Conservation (phyloP, 2,329 filamentous ascomycete genomes). For the Ophiostoma pallidulum region DNA sequence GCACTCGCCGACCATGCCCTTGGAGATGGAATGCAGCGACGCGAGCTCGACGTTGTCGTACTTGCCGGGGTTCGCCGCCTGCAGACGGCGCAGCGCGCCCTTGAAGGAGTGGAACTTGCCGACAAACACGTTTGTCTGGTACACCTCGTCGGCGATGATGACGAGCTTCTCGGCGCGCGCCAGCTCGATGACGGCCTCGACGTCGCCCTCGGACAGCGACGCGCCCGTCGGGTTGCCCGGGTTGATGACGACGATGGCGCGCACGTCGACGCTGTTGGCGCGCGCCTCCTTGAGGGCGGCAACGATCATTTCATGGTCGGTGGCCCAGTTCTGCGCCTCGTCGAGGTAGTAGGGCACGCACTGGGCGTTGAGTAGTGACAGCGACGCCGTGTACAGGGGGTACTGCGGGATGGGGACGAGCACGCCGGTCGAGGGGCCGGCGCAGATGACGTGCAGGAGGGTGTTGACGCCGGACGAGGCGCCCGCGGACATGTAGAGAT, state of each 20-base stretch:
- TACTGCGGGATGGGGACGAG: conserved; percentile 97
- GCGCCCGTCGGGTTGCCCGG: conserved; percentile 95
- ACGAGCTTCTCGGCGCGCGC: conserved; percentile 79
- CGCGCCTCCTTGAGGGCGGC: conserved; percentile 64
- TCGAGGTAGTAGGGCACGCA: conserved; percentile 93
- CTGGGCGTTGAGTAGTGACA: conserved; percentile 73
- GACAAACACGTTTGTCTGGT: conserved; percentile 96
- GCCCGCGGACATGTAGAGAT: conserved; percentile 85
- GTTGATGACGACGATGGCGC: conserved; percentile 95
- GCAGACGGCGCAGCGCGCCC: conserved; percentile 70
- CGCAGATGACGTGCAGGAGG: conserved; percentile 80
- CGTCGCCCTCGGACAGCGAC: conserved; percentile 67
- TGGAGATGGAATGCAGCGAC: conserved; percentile 86
- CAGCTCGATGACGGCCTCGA: conserved; percentile 77
- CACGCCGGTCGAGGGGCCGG: conserved; percentile 65
- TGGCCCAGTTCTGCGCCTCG: conserved; percentile 79
- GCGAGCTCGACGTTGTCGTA: conserved; percentile 84
- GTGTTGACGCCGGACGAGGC: conserved; percentile 94
- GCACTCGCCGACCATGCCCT: conserved; percentile 98
- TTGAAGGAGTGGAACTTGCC: conserved; percentile 97
- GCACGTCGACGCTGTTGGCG: conserved; percentile 71
- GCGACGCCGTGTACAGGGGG: conserved; percentile 89
- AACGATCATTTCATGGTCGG: conserved; percentile 70
- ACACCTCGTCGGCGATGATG: conserved; percentile 92
- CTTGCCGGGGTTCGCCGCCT: conserved; percentile 61